Evolutionary conservation across 176 grass and related monocot species (phyloP).

Genomic region (Aegilops sharonensis): DNA sequence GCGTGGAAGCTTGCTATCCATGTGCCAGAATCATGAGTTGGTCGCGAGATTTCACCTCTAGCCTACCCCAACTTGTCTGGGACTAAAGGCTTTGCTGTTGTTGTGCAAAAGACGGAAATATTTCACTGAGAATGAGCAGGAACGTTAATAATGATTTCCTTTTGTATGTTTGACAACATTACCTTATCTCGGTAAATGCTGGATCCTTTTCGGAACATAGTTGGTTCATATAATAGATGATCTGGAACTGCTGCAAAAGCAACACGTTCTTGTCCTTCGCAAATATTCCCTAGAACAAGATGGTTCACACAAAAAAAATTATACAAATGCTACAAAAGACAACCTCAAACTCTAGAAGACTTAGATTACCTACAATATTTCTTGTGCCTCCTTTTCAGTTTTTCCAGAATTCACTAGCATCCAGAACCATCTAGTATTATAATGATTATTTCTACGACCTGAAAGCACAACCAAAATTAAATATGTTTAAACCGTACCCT

Average conservation of each 20-base stretch:
- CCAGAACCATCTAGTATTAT: constrained; percentile 63
- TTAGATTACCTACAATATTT: constrained; percentile 48
- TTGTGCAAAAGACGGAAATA: background rate
- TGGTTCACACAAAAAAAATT: background rate
- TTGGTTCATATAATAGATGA: constrained; percentile 59
- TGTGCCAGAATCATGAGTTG: no score
- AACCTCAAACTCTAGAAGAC: background rate
- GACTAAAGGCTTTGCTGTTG: no score
- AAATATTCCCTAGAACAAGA: constrained; percentile 43
- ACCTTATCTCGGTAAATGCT: constrained; percentile 64
- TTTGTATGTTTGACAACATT: background rate
- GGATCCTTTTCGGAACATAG: constrained; percentile 62
- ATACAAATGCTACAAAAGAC: background rate
- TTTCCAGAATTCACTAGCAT: constrained; percentile 79
- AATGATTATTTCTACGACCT: constrained; percentile 91
- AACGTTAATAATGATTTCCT: background rate
- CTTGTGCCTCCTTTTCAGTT: constrained; percentile 61
- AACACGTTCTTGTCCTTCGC: constrained; percentile 67
- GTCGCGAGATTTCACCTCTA: no score
- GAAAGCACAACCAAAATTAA: constrained; percentile 17
- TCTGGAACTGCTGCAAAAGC: constrained; percentile 51
- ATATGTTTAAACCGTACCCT: background rate
- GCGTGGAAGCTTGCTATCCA: no score
- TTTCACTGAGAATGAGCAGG: background rate
- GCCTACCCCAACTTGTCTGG: no score